Base-by-base conservation (phyloP, 73 alveolate species). In the Blepharisma stoltei region DNA sequence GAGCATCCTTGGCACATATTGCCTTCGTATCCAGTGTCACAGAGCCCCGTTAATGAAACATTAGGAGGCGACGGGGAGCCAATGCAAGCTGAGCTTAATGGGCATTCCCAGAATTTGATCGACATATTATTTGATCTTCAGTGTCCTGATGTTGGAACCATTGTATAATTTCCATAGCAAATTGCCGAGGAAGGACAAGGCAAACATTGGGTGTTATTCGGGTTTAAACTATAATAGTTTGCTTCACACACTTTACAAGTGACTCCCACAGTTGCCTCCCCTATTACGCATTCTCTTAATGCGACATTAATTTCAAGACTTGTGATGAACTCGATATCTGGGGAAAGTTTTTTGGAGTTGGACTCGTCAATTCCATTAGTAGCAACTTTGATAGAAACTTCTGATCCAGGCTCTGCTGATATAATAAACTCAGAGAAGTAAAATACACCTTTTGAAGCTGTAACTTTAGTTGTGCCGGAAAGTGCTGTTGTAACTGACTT, bases 21-120 rank as follows among this genome's bases (percentile, higher is more conserved):
- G 11, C 91, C 91, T 27, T 45, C 44, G 47, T 84, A 84, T 21
- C 91, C 91, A 23, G 6, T 6, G 4, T 81, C 70, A 70, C 91
- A 84, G 21, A 6, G 0, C 6, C 88, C 88, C 38, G 80, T 86
- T 41, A 60, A 43, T 75, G 7, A 77, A 11, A 44, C 55, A 20
- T n/a, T 25, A 14, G 14, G 75, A 53, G 69, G 70, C 25, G 48
- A 85, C 86, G 6, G 77, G 3, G 41, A 32, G 49, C 53, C 93
- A 82, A 25, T 78, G 80, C 48, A 77, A 49, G 21, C 81, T 48
- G 54, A 32, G 11, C 45, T 25, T 2, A 60, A 27, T 47, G 81
- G 81, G 54, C 93, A 86, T 23, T 52, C 44, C 11, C 70, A 43
- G 52, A 86, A 79, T 41, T 55, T 82, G 20, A 54, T 80, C 0